Evolutionary conservation across 75 land plant genomes (phyloP), one percentile per base, ranked within the genome.

Genomic region (Sequoia sempervirens): DNA sequence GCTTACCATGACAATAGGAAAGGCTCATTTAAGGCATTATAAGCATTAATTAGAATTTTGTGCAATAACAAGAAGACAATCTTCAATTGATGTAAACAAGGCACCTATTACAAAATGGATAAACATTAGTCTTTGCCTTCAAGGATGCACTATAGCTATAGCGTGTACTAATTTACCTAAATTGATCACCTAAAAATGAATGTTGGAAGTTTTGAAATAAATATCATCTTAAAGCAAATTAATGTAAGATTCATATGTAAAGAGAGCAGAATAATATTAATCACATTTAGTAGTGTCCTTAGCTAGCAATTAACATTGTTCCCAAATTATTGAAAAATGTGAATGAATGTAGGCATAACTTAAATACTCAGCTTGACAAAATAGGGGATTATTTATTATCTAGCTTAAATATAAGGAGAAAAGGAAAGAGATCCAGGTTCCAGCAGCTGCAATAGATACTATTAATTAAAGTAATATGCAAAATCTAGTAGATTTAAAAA

Each of bases 371-470:
- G 11, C 75, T 34, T 72, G 32, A 13, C 13, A 36, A 12, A 34
- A 72, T 2, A 40, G 3, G 4, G 15, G 56, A 54, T 54, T 14
- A 54, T 0, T 2, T 54, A 54, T 54, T 11, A 54, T 54, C 11
- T 54, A 0, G 4, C 56, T 54, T 54, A 2, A 54, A 54, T 11
- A 54, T 10, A 40, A 40, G 1, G 40, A 40, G 40, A 40, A 1
- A 2, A 40, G 40, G 40, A 40, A 40, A 40, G 40, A 40, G 40
- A 40, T 40, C 1, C n/a, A n/a, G n/a, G n/a, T n/a, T 40, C 40
- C 98, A 87, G 92, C 91, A 72, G 98, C 99, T 96, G 90, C 32
- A 79, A 41, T 82, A 47, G 84, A 75, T 34, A 74, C 3, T 74
- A 74, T 74, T 8, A 47, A 79, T 12, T 2, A 82, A 82, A 68